Evolutionary conservation across 2,329 filamentous ascomycete genomes (phyloP).

Genomic region (Scytalidium sp.): DNA sequence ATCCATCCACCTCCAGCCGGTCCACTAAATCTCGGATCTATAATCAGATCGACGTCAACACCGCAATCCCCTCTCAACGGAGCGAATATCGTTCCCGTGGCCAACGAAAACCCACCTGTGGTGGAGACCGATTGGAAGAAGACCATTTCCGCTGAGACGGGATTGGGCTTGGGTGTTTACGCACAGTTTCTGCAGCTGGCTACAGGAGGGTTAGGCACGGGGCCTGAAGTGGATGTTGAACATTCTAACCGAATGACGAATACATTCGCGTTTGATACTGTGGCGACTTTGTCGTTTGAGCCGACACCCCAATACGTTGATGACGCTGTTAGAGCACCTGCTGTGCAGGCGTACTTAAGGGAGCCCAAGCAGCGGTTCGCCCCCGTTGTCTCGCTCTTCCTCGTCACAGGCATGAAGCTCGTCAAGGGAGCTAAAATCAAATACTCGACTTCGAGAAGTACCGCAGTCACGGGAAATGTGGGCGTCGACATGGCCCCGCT

Average conservation of each 20-base stretch:
- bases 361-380: conserved; percentile 24
- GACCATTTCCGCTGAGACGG: conserved; percentile 23
- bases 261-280: conserved; percentile 23
- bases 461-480: conserved; percentile 17
- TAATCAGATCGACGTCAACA: conserved; percentile 25
- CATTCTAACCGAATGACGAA: conserved; percentile 17
- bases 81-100: conserved; percentile 17
- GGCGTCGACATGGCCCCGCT: conserved; percentile 18
- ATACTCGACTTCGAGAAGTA: conserved; percentile 21
- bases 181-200: conserved; percentile 28
- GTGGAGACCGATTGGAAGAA: conserved; percentile 27
- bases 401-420: conserved; percentile 27
- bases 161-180: conserved; percentile 23
- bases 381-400: conserved; percentile 16
- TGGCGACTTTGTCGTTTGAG: conserved; percentile 26
- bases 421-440: conserved; percentile 26
- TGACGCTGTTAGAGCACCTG: conserved; percentile 24
- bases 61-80: conserved; percentile 26
- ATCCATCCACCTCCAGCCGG: conserved; percentile 24
- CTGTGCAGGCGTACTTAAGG: conserved; percentile 23
- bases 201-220: conserved; percentile 17
- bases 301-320: conserved; percentile 23
- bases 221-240: conserved; percentile 21
- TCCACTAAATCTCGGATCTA: conserved; percentile 26
- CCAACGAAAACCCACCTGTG: conserved; percentile 14